Conservation (phyloP, 2,329 filamentous ascomycete genomes). For the Cladosporium phlei region DNA sequence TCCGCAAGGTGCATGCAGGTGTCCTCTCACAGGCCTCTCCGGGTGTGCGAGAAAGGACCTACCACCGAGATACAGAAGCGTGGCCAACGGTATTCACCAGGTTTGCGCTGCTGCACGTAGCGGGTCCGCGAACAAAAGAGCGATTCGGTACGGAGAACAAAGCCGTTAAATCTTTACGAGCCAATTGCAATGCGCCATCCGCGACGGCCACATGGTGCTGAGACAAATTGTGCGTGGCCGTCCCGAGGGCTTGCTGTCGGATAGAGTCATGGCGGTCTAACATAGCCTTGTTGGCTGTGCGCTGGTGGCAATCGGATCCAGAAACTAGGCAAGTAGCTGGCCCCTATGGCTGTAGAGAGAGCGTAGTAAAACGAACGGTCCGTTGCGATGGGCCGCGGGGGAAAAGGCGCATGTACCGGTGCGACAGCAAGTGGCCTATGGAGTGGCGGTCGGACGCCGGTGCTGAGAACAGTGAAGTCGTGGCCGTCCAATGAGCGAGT, state of each 20-base stretch:
- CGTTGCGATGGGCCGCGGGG: background rate
- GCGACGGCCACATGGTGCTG: background rate
- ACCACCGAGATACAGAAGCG: constrained; percentile 1
- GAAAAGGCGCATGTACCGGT: constrained; percentile 8
- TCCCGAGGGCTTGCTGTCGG: constrained; percentile 1
- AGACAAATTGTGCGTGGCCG: constrained; percentile 1
- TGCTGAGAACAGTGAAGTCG: constrained; percentile 14
- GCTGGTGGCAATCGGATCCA: background rate
- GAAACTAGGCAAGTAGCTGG: constrained; percentile 8
- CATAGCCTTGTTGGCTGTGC: constrained; percentile 7
- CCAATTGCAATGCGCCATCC: constrained; percentile 5
- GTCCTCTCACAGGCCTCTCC: constrained; percentile 2
- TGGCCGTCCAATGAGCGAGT: constrained; percentile 1
- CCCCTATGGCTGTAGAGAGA: constrained; percentile 7
- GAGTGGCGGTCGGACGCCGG: constrained; percentile 4
- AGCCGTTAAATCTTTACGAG: background rate
- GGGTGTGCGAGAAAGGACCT: background rate
- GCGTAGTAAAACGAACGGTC: constrained; percentile 9
- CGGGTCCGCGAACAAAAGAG: constrained; percentile 2
- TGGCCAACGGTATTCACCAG: constrained; percentile 7
- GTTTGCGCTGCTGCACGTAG: background rate
- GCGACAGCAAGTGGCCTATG: constrained; percentile 10
- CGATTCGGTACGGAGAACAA: background rate
- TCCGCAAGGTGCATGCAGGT: constrained; percentile 11
- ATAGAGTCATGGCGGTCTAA: background rate